Evolutionary conservation across 106 monocot species (phyloP).

Genomic region (Dioscorea alata): DNA sequence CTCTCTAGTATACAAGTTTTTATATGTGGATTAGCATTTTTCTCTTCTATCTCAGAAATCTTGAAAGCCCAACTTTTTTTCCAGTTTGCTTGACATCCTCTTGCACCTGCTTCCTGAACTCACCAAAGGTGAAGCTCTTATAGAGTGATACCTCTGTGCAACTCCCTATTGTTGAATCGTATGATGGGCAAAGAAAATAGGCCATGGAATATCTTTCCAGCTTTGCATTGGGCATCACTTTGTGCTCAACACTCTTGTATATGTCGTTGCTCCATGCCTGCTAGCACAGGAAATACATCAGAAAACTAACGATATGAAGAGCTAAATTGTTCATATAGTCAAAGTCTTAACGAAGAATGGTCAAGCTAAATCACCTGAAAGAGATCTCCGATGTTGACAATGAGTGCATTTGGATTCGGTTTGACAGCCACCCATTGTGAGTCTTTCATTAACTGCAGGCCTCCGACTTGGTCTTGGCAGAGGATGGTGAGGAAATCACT

Average conservation of each 20-base stretch:
- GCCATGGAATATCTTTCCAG: slow-evolving; percentile 57
- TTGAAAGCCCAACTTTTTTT: slow-evolving; percentile 69
- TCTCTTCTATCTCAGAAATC: slow-evolving; percentile 41
- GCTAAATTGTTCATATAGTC: neutral
- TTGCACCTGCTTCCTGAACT: slow-evolving; percentile 70
- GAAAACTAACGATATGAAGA: too few relatives aligned
- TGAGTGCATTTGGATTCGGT: slow-evolving; percentile 72
- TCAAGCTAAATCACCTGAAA: slow-evolving; percentile 51
- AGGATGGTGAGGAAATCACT: slow-evolving; percentile 92
- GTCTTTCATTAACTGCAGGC: slow-evolving; percentile 78
- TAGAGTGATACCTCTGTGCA: slow-evolving; percentile 40
- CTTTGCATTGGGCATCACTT: slow-evolving; percentile 33
- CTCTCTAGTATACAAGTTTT: neutral
- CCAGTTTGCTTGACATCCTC: slow-evolving; percentile 73
- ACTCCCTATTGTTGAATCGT: slow-evolving; percentile 50
- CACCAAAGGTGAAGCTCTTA: slow-evolving; percentile 70
- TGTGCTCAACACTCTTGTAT: slow-evolving; percentile 65
- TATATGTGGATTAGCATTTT: neutral
- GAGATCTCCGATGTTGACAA: slow-evolving; percentile 93
- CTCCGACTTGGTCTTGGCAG: slow-evolving; percentile 76
- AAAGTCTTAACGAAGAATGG: too few relatives aligned
- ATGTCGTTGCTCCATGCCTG: slow-evolving; percentile 68
- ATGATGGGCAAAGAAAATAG: slow-evolving; percentile 64
- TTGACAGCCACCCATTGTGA: slow-evolving; percentile 65
- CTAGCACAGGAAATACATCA: neutral